Evolutionary conservation across 306 rosid genomes (phyloP), one percentile per base, ranked within the genome.

Genomic region (Pueraria montana): DNA sequence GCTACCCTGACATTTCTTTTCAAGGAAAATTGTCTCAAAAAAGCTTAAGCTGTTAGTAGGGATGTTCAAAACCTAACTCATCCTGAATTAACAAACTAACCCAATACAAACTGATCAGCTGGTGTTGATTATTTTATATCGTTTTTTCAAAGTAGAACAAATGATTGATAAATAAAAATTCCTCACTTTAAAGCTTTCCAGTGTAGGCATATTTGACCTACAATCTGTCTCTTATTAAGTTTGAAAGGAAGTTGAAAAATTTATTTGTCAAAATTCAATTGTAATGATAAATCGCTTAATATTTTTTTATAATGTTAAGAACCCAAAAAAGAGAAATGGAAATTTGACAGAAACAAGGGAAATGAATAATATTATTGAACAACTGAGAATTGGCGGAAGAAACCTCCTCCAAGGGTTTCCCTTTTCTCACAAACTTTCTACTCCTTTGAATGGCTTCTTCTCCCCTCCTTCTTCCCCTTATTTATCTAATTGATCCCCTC

Each of bases 1-100:
- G 61, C 80, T 14, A 79, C 32, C 52, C 20, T 11, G 27, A 64
- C 17, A 52, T 84, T 49, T 43, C 38, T 42, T 21, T 69, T 69
- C 34, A 69, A 38, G 55, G 55, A 69, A 69, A 43, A 21, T 38
- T 38, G 50, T 67, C 17, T 10, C 26, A 30, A 17, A 61, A 64
- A 32, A 13, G 70, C 14, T 30, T 14, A 27, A 64, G n/a, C 49
- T 11, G 18, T 6, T 5, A 4, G 18, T 12, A 68, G 32, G 53
- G 11, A 68, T 68, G 53, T 40, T 68, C 12, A 65, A 78, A 26
- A 24, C n/a, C 20, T 48, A 67, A 21, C 55, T 69, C 55, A 6
- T 69, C 74, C 17, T 21, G 53, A 68, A 68, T 1, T 20, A 43
- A 45, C 74, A 69, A 42, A 10, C 74, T 20, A 38, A 38, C n/a